Base-by-base conservation (phyloP, 2,329 filamentous ascomycete genomes). In the Apiospora saccharicola region DNA sequence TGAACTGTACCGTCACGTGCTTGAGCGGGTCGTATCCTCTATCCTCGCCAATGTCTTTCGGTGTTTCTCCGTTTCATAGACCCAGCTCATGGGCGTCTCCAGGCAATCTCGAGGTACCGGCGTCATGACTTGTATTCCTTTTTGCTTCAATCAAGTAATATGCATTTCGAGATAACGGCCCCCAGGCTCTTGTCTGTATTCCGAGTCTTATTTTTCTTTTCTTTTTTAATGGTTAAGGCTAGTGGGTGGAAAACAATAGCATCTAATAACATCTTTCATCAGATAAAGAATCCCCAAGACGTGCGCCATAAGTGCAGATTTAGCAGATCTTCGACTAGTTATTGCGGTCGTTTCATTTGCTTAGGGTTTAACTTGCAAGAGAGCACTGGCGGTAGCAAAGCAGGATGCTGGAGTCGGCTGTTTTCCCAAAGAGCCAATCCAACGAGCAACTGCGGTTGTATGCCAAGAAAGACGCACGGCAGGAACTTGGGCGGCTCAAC, bases 381-480 rank as follows among this genome's bases (percentile, higher is more conserved):
- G 12, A 24, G 12, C 3, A 26, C 26, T 34, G 26, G 16, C 26
- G 14, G 51, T 22, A 14, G 51, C 51, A 57, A 57, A 34, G 51
- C 26, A 57, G 26, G 51, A 34, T 30, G 26, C 26, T 57, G 4
- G 51, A 8, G 51, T 34, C 14, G 19, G 26, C 26, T 53, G 26
- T 30, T 24, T 30, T 53, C n/a, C 26, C 12, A 7, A 34, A 57
- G 16, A 13, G 53, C 3, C 16, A 14, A 41, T 22, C 22, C 22
- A 14, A n/a, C 19, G 57, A 64, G 19, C 19, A 41, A 13, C 57
- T 41, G 57, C 57, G 41, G 57, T 64, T 64, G 19, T 24, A 37
- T 41, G 57, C 57, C 34, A 34, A 64, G 57, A 64, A 64, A 30
- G 26, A 30, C 57, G 41, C 41, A 41, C 57, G 57, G 41, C 34